These are phyloP conservation scores for Nevesoporus exiguus DNA, from an alignment of 768 basidiomycete species.

Conservation along the genomic window DNA sequence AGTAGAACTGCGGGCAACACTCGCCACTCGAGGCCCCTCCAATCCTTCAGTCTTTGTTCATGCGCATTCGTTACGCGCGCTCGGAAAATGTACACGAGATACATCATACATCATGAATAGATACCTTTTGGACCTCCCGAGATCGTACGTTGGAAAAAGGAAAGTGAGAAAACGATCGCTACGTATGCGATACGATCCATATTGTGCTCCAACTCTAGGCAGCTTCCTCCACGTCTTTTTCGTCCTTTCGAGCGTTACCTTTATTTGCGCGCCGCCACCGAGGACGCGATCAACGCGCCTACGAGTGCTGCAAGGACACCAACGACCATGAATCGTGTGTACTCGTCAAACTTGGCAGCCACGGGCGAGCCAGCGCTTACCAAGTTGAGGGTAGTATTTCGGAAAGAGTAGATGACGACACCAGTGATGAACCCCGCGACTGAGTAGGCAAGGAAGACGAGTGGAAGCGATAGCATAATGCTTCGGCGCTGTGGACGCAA, in stretches of 20 bases:
- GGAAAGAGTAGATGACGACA: constrained; percentile 62
- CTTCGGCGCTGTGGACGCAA: constrained; percentile 38
- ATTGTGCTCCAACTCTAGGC: too few relatives aligned
- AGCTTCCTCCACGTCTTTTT: too few relatives aligned
- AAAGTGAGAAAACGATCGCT: neutral
- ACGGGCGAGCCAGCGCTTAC: constrained; percentile 31
- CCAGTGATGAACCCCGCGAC: constrained; percentile 65
- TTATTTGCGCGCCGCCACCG: constrained; percentile 33
- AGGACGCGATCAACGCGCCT: constrained; percentile 56
- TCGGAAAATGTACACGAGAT: neutral
- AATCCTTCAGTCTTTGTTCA: neutral
- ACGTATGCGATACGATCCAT: neutral
- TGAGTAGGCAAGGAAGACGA: constrained; percentile 71
- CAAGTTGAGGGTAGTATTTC: constrained; percentile 43
- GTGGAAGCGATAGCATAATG: constrained; percentile 65
- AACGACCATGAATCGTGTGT: constrained; percentile 60
- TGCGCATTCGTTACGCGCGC: neutral
- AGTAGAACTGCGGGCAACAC: too few relatives aligned
- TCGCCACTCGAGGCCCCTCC: too few relatives aligned
- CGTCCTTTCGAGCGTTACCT: constrained; percentile 5
- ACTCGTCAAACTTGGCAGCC: constrained; percentile 50
- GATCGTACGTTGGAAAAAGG: neutral
- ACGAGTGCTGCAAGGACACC: constrained; percentile 62
- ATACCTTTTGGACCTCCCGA: neutral
- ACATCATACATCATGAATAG: constrained; percentile 1